phyloP scores from a whole-genome alignment of 441 rosid genomes.

The Pelargonium myrrhifolium region DNA sequence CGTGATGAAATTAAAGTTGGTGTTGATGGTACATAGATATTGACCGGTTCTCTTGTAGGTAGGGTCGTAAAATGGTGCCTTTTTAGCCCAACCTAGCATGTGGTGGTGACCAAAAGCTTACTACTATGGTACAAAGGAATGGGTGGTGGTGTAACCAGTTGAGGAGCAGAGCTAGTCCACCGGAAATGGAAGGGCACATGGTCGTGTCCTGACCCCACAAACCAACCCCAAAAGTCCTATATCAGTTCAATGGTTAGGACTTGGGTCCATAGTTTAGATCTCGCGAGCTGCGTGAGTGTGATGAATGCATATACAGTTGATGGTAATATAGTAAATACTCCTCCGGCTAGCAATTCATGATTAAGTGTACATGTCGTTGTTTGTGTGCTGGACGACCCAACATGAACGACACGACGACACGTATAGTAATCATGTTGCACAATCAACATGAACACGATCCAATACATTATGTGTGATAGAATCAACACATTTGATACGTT shows the following conservation, averaged over 20 bases:
- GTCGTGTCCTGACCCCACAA: constrained; percentile 12
- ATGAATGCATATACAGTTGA: constrained; percentile 5
- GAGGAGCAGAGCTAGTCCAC: constrained; percentile 14
- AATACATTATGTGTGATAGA: too few relatives aligned
- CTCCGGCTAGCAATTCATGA: too few relatives aligned
- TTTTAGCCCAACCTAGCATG: constrained; percentile 8
- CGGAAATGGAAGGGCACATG: constrained; percentile 26
- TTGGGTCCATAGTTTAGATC: background rate
- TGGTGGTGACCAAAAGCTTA: constrained; percentile 12
- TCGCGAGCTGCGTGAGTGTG: constrained; percentile 12
- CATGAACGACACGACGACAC: too few relatives aligned
- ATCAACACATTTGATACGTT: too few relatives aligned
- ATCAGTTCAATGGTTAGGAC: constrained; percentile 1
- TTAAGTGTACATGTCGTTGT: too few relatives aligned
- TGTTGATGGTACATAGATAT: background rate
- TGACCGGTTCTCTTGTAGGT: background rate
- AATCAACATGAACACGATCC: too few relatives aligned
- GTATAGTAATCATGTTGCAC: too few relatives aligned
- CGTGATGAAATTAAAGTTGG: background rate
- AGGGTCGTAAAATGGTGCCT: constrained; percentile 8
- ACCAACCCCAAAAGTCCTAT: background rate
- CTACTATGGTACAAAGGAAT: background rate
- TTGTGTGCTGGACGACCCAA: too few relatives aligned
- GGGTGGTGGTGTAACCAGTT: constrained; percentile 3
- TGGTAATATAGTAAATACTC: too few relatives aligned